Percentiles rank a stretch among this genome's conserved stretches.
Conservation (phyloP, 805 yeast species). For the Hermanozyma aechmeae region DNA sequence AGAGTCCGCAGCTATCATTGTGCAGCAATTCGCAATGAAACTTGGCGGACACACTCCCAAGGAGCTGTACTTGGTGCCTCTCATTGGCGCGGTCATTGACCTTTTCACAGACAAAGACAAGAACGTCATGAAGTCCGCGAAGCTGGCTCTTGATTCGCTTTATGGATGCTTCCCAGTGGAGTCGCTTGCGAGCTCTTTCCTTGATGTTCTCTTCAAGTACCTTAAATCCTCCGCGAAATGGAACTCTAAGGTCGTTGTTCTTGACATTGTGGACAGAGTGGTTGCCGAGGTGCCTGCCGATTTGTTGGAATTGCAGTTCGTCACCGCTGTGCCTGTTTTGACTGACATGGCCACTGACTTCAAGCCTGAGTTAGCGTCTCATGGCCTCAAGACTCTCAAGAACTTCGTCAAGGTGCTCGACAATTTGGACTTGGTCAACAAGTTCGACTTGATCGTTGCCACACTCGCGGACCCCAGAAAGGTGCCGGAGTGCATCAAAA, state of each 20-base stretch:
- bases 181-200: constrained; percentile 63
- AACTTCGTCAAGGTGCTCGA: constrained; percentile 76
- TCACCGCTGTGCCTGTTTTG: constrained; percentile 70
- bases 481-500: constrained; percentile 82
- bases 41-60: constrained; percentile 62
- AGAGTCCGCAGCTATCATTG: constrained; percentile 64
- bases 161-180: constrained; percentile 66
- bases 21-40: constrained; percentile 48
- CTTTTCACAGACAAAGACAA: constrained; percentile 80
- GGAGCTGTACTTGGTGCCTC: constrained; percentile 63
- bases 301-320: constrained; percentile 72
- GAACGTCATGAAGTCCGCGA: constrained; percentile 80
- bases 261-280: constrained; percentile 63
- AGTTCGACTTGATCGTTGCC: constrained; percentile 72
- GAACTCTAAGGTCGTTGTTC: constrained; percentile 80
- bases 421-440: constrained; percentile 83
- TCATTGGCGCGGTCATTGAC: constrained; percentile 60
- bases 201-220: constrained; percentile 53
- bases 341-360: constrained; percentile 90
- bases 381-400: constrained; percentile 63
- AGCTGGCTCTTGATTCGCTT: constrained; percentile 61
- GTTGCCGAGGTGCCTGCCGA: constrained; percentile 78
- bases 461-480: constrained; percentile 86
- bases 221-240: constrained; percentile 82
- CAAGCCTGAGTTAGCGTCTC: constrained; percentile 90